A percentile compares a stretch with the other conserved stretches of the same genome.
phyloP scores from a whole-genome alignment of 2,329 filamentous ascomycete genomes.

The Torrubiellomyces zombiae region DNA sequence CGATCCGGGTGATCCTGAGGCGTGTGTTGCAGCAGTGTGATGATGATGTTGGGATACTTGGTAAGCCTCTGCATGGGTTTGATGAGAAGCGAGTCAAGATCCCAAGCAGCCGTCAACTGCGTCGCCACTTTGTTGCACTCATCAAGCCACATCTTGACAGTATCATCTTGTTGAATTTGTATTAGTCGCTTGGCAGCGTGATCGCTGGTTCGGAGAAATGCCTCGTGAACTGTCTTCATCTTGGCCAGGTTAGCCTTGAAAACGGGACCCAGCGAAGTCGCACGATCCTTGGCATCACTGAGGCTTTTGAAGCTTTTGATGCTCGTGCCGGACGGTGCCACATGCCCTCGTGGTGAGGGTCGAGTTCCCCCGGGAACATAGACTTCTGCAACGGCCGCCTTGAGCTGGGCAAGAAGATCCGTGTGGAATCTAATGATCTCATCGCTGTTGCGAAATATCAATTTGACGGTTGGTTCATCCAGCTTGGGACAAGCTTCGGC shows the following conservation, averaged over 20 bases:
- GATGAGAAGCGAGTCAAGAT: constrained; percentile 86
- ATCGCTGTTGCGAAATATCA: constrained; percentile 84
- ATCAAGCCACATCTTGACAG: constrained; percentile 69
- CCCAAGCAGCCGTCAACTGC: constrained; percentile 87
- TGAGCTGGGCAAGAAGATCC: constrained; percentile 61
- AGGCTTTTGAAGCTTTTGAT: constrained; percentile 23
- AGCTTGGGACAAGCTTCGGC: constrained; percentile 67
- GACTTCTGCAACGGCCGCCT: constrained; percentile 61
- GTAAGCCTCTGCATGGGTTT: constrained; percentile 91
- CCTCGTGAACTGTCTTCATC: constrained; percentile 45
- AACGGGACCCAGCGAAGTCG: constrained; percentile 33
- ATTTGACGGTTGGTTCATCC: constrained; percentile 68
- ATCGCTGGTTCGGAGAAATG: constrained; percentile 47
- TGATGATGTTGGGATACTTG: constrained; percentile 80
- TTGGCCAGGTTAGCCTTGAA: constrained; percentile 40
- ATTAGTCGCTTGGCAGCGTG: constrained; percentile 43
- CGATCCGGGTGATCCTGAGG: constrained; percentile 73
- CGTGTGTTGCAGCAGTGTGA: constrained; percentile 64
- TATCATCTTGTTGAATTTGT: constrained; percentile 44
- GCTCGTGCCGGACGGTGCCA: constrained; percentile 22
- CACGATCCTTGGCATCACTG: constrained; percentile 34
- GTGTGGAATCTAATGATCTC: constrained; percentile 81
- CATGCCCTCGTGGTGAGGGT: constrained; percentile 23
- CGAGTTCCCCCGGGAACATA: constrained; percentile 48
- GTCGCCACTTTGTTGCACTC: constrained; percentile 87